Base-by-base conservation (phyloP, 78 protist genomes). In the Dictyostelium capitatum region DNA sequence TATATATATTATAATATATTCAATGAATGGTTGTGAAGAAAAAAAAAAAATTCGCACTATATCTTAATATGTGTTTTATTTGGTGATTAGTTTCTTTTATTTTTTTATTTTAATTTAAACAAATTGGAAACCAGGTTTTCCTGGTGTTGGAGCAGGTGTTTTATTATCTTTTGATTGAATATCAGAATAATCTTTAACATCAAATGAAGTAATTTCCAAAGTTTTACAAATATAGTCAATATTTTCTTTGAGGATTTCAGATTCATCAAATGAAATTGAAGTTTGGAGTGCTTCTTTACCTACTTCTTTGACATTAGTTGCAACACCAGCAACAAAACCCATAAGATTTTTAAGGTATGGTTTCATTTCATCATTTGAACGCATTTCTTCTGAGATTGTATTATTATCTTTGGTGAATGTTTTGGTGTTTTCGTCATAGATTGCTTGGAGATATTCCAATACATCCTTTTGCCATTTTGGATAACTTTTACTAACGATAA, bases 381-480 rank as follows among this genome's bases (percentile, higher is more conserved):
- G 64, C 10, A 87, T 57, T 43, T 87, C 93, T 51, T 77, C 84
- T 25, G 62, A 15, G 25, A 87, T 87, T 11, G 83, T n/a, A 64
- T n/a, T 41, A 32, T 62, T 62, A n/a, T 74, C 84, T 70, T 87
- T 87, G 67, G 84, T 74, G 79, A 87, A 74, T 17, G 85, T 51
- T 25, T 77, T 74, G 19, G 56, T 64, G 1, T 77, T 56, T 0
- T 56, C 84, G 3, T 87, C 51, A 32, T 87, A 87, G 84, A 87
- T 77, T 10, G 83, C 23, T 3, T 47, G 56, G 30, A 87, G 93
- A 25, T 77, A 87, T 72, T 25, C 32, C 30, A 87, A 57, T 6
- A 51, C 62, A 46, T 77, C 59, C 17, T 51, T 30, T 65, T 87
- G 81, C 93, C 93, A 87, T 80, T 87, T 74, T 57, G 95, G 95